These are phyloP conservation scores for Bipolaris cookei DNA, from an alignment of 2,329 filamentous ascomycete species.

Conservation along the genomic window DNA sequence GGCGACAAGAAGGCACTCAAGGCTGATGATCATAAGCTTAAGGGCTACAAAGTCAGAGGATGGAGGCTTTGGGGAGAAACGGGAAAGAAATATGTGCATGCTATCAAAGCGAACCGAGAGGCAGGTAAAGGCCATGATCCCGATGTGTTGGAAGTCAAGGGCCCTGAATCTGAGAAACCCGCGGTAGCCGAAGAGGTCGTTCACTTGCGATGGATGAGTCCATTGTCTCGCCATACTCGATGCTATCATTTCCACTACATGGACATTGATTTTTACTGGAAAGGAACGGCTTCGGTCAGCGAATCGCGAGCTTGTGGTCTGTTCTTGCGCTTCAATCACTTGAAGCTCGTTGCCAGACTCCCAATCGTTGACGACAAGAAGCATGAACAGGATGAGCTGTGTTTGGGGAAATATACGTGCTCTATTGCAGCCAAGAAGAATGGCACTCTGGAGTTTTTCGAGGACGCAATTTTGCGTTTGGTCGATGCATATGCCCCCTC, in stretches of 20 bases:
- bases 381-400: conserved; percentile 21
- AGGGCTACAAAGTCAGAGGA: conserved; percentile 40
- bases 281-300: conserved; percentile 39
- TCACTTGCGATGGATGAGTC: conserved; percentile 32
- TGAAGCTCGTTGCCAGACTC: conserved; percentile 38
- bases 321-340: conserved; percentile 35
- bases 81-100: conserved; percentile 38
- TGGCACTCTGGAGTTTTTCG: conserved; percentile 38
- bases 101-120: conserved; percentile 24
- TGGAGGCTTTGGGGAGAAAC: conserved; percentile 44
- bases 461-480: conserved; percentile 29
- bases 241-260: conserved; percentile 37
- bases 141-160: conserved; percentile 11
- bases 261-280: conserved; percentile 45
- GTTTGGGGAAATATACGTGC: conserved; percentile 38
- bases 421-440: conserved; percentile 36
- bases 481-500: background rate
- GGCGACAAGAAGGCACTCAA: conserved; percentile 19
- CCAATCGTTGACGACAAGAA: background rate
- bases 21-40: conserved; percentile 18
- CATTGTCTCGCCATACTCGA: conserved; percentile 37
- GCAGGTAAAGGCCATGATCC: conserved; percentile 19
- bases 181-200: conserved; percentile 33
- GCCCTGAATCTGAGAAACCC: background rate
- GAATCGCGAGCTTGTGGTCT: conserved; percentile 31